Evolutionary conservation across 2,329 filamentous ascomycete species (phyloP).

Genomic region (Hymenoscyphus infarciens): DNA sequence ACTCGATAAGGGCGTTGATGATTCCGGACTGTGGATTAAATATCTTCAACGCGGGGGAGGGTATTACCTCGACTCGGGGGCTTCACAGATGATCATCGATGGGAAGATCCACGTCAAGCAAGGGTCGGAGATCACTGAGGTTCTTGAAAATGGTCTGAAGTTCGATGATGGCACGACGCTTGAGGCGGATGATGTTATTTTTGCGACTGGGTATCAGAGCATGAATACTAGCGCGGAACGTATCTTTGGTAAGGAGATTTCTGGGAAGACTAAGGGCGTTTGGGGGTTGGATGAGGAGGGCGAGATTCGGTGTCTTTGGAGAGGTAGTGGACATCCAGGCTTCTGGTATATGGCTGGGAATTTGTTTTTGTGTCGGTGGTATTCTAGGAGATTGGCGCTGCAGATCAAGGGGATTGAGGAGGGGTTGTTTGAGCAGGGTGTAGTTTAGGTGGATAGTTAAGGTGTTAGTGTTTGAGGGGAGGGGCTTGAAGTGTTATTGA

Average conservation of each 20-base stretch:
- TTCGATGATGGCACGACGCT: conserved; percentile 45
- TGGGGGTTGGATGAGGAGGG: conserved; percentile 49
- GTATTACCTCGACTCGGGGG: conserved; percentile 56
- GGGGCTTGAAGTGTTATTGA: background rate
- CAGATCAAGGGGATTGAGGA: conserved; percentile 46
- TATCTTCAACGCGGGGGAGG: conserved; percentile 59
- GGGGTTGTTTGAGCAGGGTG: conserved; percentile 35
- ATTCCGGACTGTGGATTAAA: conserved; percentile 52
- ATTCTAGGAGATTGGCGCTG: conserved; percentile 45
- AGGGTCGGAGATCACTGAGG: conserved; percentile 43
- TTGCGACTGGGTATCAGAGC: conserved; percentile 49
- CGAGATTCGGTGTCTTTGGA: conserved; percentile 46
- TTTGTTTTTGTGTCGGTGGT: conserved; percentile 45
- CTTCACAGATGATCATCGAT: conserved; percentile 48
- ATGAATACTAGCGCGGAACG: conserved; percentile 49
- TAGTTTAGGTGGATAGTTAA: conserved; percentile 9
- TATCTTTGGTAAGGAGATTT: conserved; percentile 49
- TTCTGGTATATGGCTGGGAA: conserved; percentile 54
- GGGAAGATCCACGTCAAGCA: conserved; percentile 53
- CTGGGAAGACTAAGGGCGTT: conserved; percentile 45
- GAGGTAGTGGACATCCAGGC: conserved; percentile 44
- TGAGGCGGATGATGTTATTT: conserved; percentile 50
- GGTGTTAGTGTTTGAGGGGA: background rate
- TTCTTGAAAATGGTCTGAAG: conserved; percentile 38
- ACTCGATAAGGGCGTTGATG: conserved; percentile 54